These are phyloP conservation scores for Yamadazyma laniorum DNA, from an alignment of 805 yeast species.

Conservation along the genomic window DNA sequence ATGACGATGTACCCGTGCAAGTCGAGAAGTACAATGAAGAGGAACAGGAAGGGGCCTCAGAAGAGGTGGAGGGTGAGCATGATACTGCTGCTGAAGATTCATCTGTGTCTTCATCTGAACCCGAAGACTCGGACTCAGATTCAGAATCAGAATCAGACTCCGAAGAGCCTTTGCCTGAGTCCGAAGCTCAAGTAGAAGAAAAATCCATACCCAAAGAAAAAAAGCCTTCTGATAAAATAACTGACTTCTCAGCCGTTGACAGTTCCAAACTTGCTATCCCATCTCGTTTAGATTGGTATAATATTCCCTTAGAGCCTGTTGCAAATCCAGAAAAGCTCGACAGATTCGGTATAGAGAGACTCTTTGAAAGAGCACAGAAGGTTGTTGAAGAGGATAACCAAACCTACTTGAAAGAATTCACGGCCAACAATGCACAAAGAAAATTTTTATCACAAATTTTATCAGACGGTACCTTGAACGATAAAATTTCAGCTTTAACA, in stretches of 20 bases:
- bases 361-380: conserved; percentile 64
- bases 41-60: conserved; percentile 34
- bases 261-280: conserved; percentile 58
- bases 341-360: conserved; percentile 55
- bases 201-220: conserved; percentile 16
- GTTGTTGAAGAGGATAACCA: conserved; percentile 70
- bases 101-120: conserved; percentile 5
- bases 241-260: conserved; percentile 48
- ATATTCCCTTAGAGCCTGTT: conserved; percentile 38
- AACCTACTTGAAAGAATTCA: conserved; percentile 67
- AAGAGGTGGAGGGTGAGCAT: conserved; percentile 23
- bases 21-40: conserved; percentile 36
- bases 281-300: conserved; percentile 74
- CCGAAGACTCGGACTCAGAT: conserved; percentile 20
- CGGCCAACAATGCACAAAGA: conserved; percentile 74
- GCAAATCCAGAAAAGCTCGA: conserved; percentile 38
- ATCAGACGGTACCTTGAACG: conserved; percentile 88
- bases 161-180: conserved; percentile 9
- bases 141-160: conserved; percentile 16
- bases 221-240: conserved; percentile 26
- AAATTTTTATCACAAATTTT: conserved; percentile 87
- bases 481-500: conserved; percentile 93
- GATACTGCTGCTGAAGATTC: conserved; percentile 28
- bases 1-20: conserved; percentile 25
- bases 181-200: conserved; percentile 15